A percentile compares a stretch with the other conserved stretches of the same genome.
Evolutionary conservation across 352 stramenopile species (phyloP).

Genomic region (Phytophthora idaei): DNA sequence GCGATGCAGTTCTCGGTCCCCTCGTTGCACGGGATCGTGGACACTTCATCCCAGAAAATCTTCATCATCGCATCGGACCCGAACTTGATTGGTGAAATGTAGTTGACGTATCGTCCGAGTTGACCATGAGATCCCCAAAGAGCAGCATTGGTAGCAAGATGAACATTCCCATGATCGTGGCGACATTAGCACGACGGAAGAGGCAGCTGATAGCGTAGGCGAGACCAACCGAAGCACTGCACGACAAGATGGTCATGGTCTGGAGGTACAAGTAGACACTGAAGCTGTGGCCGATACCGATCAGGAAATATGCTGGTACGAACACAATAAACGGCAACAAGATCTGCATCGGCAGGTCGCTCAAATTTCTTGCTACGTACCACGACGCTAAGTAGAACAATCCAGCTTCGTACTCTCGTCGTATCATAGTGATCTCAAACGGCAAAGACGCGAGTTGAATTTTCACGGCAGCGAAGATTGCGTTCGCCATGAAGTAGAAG

Average conservation of each 20-base stretch:
- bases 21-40: conserved; percentile 41
- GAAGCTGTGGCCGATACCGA: conserved; percentile 41
- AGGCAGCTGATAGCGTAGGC: conserved; percentile 47
- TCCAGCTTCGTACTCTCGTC: conserved; percentile 42
- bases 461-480: conserved; percentile 35
- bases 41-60: conserved; percentile 47
- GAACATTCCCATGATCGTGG: conserved; percentile 47
- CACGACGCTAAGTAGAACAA: conserved; percentile 48
- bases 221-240: conserved; percentile 21
- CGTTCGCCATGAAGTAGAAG: conserved; percentile 52
- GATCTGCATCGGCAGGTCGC: conserved; percentile 52
- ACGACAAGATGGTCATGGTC: conserved; percentile 39
- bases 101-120: conserved; percentile 47
- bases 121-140: conserved; percentile 57
- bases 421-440: conserved; percentile 42
- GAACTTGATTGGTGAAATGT: conserved; percentile 66
- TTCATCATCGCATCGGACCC: conserved; percentile 53
- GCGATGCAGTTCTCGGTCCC: conserved; percentile 35
- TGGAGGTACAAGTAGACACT: conserved; percentile 47
- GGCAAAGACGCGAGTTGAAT: conserved; percentile 27
- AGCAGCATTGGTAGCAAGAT: conserved; percentile 55
- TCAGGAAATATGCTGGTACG: conserved; percentile 48
- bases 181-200: conserved; percentile 36
- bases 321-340: conserved; percentile 49
- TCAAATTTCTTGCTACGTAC: conserved; percentile 59